Conservation (phyloP, 768 basidiomycete genomes). For the Coprinellus micaceus region DNA sequence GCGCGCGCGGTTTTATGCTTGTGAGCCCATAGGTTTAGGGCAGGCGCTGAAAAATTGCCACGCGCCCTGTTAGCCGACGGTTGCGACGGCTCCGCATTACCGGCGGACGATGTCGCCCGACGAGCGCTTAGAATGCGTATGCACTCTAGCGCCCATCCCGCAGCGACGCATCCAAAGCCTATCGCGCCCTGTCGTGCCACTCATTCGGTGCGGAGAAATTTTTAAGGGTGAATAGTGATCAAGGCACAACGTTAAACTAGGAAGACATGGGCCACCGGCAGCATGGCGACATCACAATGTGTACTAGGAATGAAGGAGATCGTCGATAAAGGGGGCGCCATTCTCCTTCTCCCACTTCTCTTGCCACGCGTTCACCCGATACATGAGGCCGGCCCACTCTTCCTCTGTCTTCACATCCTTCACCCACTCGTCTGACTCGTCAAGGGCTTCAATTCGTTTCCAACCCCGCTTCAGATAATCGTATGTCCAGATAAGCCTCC, state of each 20-base stretch:
- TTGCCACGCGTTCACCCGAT: constrained; percentile 46
- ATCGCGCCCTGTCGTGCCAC: too few species aligned
- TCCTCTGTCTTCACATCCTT: constrained; percentile 47
- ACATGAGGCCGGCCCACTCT: constrained; percentile 49
- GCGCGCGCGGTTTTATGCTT: constrained; percentile 27
- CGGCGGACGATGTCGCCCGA: neutral
- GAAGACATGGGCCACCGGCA: too few species aligned
- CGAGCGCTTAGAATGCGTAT: too few species aligned
- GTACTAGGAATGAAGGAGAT: constrained; percentile 15
- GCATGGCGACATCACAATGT: neutral
- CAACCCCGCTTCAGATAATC: constrained; percentile 39
- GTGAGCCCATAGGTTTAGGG: constrained; percentile 29
- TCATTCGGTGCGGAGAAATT: too few species aligned
- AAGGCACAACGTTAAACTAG: too few species aligned
- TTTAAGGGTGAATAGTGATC: too few species aligned
- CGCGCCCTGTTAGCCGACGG: neutral
- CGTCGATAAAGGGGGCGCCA: constrained; percentile 18
- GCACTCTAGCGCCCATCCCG: too few species aligned
- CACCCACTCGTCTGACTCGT: constrained; percentile 40
- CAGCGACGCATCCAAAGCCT: too few species aligned
- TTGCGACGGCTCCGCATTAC: neutral
- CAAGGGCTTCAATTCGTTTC: constrained; percentile 41
- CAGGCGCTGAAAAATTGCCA: constrained; percentile 15
- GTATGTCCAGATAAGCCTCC: constrained; percentile 32
- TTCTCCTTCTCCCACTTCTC: constrained; percentile 46